Evolutionary conservation across 306 rosid genomes (phyloP).

Genomic region (Fragaria iinumae): DNA sequence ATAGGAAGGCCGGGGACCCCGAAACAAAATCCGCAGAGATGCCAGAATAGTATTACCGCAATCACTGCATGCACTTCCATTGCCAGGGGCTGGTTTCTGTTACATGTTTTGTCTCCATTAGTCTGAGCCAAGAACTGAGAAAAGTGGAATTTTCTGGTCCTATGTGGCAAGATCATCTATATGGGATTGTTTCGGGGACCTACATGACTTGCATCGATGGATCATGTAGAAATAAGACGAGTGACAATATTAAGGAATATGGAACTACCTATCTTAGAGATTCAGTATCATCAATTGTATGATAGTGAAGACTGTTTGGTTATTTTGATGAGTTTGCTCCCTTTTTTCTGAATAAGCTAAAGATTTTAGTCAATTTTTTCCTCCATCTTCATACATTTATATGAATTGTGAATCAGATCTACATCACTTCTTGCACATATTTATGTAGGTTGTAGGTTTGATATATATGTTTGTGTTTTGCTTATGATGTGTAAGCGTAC

Average conservation of each 20-base stretch:
- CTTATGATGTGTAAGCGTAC: background rate
- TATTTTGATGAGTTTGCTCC: background rate
- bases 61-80: background rate
- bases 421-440: too few species aligned
- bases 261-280: too few species aligned
- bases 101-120: background rate
- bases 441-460: background rate
- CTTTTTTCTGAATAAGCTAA: background rate
- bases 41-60: conserved; percentile 9
- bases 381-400: too few species aligned
- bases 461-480: background rate
- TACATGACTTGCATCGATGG: background rate
- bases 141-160: background rate
- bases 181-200: background rate
- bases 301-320: background rate
- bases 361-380: background rate
- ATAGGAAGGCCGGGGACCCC: background rate
- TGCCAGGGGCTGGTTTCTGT: background rate
- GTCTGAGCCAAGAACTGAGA: background rate
- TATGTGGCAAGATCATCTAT: conserved; percentile 1
- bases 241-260: too few species aligned
- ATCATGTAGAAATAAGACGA: background rate
- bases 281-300: too few species aligned
- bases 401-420: too few species aligned
- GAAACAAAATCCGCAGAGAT: conserved; percentile 6